A percentile compares a stretch with the other conserved stretches of the same genome.
phyloP scores from a whole-genome alignment of 2,329 filamentous ascomycete genomes.

The Fusarium pilosicola region DNA sequence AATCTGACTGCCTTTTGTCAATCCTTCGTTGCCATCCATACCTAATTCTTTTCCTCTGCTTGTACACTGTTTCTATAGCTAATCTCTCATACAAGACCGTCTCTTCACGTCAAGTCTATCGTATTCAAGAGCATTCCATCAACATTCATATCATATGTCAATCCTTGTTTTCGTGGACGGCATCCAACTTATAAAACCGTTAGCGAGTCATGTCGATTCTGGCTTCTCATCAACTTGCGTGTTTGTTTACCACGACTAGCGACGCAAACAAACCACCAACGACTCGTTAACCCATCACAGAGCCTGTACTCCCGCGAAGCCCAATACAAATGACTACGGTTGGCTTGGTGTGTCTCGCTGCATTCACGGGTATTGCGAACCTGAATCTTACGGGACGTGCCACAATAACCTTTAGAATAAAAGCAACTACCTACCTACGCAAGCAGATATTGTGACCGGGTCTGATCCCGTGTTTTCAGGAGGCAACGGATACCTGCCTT shows the following conservation, averaged over 20 bases:
- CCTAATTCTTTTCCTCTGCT: background rate
- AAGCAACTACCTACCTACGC: background rate
- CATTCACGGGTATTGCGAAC: background rate
- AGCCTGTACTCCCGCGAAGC: background rate
- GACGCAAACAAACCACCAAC: background rate
- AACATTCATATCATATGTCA: background rate
- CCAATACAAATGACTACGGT: background rate
- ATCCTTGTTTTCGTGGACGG: background rate
- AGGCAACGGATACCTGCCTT: slow-evolving; percentile 27
- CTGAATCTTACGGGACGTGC: background rate
- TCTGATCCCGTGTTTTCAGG: background rate
- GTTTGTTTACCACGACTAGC: background rate
- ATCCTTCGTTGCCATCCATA: background rate
- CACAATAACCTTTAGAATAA: background rate
- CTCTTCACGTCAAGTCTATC: background rate
- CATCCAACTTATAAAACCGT: background rate
- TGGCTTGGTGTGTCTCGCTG: background rate
- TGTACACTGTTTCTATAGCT: background rate
- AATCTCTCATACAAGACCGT: background rate
- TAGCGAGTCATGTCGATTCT: background rate
- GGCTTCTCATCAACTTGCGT: background rate
- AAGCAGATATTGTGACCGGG: background rate
- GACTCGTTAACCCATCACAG: background rate
- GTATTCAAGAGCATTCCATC: background rate
- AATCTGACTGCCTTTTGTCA: background rate